Base-by-base conservation (phyloP, 2,329 filamentous ascomycete genomes). In the Arthrinium phaeospermum region DNA sequence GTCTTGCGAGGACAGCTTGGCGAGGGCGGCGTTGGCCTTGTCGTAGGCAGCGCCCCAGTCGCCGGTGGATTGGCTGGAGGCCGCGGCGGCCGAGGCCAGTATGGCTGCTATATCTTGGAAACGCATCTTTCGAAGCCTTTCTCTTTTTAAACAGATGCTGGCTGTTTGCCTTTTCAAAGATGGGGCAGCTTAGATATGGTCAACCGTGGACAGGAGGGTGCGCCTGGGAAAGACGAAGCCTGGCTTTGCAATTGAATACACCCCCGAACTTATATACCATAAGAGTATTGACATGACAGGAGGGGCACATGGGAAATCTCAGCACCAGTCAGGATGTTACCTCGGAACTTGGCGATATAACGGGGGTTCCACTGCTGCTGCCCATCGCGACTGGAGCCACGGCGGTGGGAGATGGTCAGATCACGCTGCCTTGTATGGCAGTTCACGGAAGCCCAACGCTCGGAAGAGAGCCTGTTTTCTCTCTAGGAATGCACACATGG, bases 1-100 rank as follows among this genome's bases (percentile, higher is more conserved):
- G 80, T 96, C 93, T 3, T 89, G 84, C 67, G 94, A 85, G 14
- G 90, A 92, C 85, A 97, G 91, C 79, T 90, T 88, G 46, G 86
- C 85, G 4, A 97, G 88, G 73, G 95, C 82, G 5, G 87, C 83
- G 19, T 90, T 87, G 0, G 94, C 94, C 79, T 93, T 93, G 67
- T 84, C 81, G 80, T 95, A 94, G 71, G 92, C 92, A 14, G 91
- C 86, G 34, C 85, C 85, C 94, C 94, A 96, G 69, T 77, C 76
- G 51, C 71, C 53, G 14, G 47, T 67, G 83, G 80, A 67, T 84
- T 76, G 37, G 86, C 71, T 16, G 41, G 81, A 0, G 86, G 69
- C 75, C 34, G 77, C 71, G 19, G 71, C 64, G 14, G 75, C 74
- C 16, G 73, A 71, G 10, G 75, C 74, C 72, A 79, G 73, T 45